Percentiles rank a stretch among this genome's conserved stretches.
phyloP scores from a whole-genome alignment of 352 stramenopile genomes.

The Plasmopara viticola region DNA sequence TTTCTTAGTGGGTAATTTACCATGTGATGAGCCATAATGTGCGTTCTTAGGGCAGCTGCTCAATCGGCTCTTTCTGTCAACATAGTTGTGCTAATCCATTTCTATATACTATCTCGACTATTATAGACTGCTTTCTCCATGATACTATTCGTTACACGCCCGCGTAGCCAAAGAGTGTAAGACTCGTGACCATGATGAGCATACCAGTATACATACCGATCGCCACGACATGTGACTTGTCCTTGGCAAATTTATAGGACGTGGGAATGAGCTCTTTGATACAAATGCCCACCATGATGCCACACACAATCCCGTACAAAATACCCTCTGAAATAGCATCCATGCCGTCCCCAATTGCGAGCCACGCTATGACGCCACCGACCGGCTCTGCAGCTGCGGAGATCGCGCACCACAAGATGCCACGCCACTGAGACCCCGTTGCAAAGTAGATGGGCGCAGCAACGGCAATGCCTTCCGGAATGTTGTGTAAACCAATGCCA shows the following conservation, averaged over 20 bases:
- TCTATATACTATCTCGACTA: too few species aligned
- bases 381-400: conserved; percentile 86
- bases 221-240: conserved; percentile 73
- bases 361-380: conserved; percentile 83
- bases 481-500: conserved; percentile 96
- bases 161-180: conserved; percentile 81
- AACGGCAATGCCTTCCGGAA: conserved; percentile 93
- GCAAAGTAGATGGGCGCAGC: conserved; percentile 95
- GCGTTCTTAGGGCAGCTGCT: too few species aligned
- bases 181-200: conserved; percentile 81
- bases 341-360: conserved; percentile 58
- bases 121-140: too few species aligned
- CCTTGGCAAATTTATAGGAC: conserved; percentile 80
- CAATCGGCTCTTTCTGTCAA: too few species aligned
- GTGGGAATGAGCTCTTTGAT: conserved; percentile 89
- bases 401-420: conserved; percentile 90
- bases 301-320: conserved; percentile 88
- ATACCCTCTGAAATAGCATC: conserved; percentile 54
- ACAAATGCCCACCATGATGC: conserved; percentile 93
- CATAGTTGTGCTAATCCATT: too few species aligned
- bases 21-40: too few species aligned
- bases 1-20: too few species aligned
- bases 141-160: conserved; percentile 27
- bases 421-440: conserved; percentile 88
- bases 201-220: conserved; percentile 76